Evolutionary conservation across 768 basidiomycete genomes (phyloP).

Genomic region (Paxillus rubicundulus): DNA sequence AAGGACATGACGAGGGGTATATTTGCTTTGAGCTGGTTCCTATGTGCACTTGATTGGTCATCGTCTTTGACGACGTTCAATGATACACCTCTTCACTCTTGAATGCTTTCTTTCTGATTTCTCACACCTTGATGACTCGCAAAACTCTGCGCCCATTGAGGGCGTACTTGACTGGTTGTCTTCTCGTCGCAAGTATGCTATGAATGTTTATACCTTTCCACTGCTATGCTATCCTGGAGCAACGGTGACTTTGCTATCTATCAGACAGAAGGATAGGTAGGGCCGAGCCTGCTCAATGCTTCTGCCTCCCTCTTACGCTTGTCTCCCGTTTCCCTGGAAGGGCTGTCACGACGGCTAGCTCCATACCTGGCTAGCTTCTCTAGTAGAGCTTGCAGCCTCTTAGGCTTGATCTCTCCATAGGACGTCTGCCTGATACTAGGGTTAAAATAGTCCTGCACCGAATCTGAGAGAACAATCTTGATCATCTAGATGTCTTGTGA

Average conservation of each 20-base stretch:
- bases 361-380: conserved; percentile 79
- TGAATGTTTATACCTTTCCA: conserved; percentile 17
- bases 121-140: conserved; percentile 11
- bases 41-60: conserved; percentile 50
- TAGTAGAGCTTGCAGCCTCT: conserved; percentile 66
- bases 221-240: conserved; percentile 5
- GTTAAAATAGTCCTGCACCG: conserved; percentile 77
- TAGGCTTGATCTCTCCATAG: conserved; percentile 65
- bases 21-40: conserved; percentile 37
- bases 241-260: conserved; percentile 1
- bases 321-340: conserved; percentile 65
- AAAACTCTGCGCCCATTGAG: conserved; percentile 3
- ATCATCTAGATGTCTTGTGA: conserved; percentile 47
- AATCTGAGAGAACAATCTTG: conserved; percentile 69
- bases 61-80: conserved; percentile 60
- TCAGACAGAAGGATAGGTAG: conserved; percentile 14
- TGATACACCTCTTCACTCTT: conserved; percentile 45
- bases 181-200: conserved; percentile 15
- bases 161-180: neutral
- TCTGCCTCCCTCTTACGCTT: conserved; percentile 76
- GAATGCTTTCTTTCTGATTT: conserved; percentile 26
- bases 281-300: conserved; percentile 58
- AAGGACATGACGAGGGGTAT: conserved; percentile 53
- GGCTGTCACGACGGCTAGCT: conserved; percentile 53
- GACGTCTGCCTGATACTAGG: conserved; percentile 65